These are phyloP conservation scores for Coemansia sp. DNA, from an alignment of 192 early-diverging fungal species.

Conservation along the genomic window DNA sequence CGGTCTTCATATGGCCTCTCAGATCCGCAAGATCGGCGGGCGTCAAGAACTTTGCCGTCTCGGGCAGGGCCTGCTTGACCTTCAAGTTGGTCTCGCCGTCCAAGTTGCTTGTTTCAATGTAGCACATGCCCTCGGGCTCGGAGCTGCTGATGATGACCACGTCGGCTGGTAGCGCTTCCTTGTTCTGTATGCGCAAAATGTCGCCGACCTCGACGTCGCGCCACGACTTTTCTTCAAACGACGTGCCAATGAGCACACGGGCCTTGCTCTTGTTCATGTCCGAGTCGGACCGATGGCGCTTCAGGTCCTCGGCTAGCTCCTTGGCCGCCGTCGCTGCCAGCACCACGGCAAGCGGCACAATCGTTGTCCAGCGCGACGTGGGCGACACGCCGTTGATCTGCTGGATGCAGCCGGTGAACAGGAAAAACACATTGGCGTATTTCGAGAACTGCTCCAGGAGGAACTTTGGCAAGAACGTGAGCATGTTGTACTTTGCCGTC, in stretches of 20 bases:
- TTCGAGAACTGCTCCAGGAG: constrained; percentile 97
- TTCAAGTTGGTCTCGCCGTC: constrained; percentile 99
- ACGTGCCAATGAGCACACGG: constrained; percentile 58
- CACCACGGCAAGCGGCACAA: constrained; percentile 81
- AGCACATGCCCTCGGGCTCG: constrained; percentile 81
- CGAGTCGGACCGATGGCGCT: constrained; percentile 71
- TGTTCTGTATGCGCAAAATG: constrained; percentile 73
- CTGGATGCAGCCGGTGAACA: constrained; percentile 97
- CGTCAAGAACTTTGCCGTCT: constrained; percentile 62
- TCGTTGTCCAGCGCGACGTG: constrained; percentile 83
- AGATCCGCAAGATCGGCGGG: constrained; percentile 59
- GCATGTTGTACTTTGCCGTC: constrained; percentile 92
- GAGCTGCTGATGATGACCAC: constrained; percentile 80
- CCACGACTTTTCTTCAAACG: constrained; percentile 83
- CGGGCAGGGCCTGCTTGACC: constrained; percentile 66
- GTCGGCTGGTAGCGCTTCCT: constrained; percentile 91
- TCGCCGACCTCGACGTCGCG: constrained; percentile 85
- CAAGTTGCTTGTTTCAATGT: constrained; percentile 95
- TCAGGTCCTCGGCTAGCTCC: constrained; percentile 90
- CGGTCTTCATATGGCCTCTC: constrained; percentile 79
- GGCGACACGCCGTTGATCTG: constrained; percentile 95
- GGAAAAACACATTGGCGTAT: constrained; percentile 99
- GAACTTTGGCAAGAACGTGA: constrained; percentile 95
- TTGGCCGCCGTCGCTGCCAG: constrained; percentile 87
- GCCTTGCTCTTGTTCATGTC: constrained; percentile 69